phyloP scores from a whole-genome alignment of 208 protist species.

The Zelonia costaricensis region DNA sequence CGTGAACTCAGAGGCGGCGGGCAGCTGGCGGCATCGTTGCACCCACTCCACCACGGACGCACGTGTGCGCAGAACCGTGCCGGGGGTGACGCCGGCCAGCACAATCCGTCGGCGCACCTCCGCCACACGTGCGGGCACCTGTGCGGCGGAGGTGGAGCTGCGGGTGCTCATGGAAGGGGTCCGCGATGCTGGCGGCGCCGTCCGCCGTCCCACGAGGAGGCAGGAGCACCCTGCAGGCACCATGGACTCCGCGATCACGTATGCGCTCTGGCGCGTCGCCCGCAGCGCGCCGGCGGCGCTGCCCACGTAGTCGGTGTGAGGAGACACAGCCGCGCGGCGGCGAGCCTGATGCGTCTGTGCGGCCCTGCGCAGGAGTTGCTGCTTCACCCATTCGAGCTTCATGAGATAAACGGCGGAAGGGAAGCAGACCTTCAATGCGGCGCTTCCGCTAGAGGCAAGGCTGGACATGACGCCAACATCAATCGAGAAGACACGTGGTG shows the following conservation, averaged over 20 bases:
- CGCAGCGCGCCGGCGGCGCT: background rate
- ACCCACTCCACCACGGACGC: constrained; percentile 31
- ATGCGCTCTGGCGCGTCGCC: constrained; percentile 14
- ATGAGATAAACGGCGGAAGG: too few species aligned
- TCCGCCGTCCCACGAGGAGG: constrained; percentile 10
- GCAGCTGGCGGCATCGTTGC: constrained; percentile 8
- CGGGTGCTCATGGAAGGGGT: background rate
- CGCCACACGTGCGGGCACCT: background rate
- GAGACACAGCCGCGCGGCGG: background rate
- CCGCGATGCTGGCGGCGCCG: background rate
- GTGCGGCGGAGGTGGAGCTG: background rate
- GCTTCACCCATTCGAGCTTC: constrained; percentile 20
- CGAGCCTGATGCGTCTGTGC: background rate
- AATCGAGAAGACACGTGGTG: too few species aligned
- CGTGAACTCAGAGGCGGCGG: constrained; percentile 19
- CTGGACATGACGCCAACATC: too few species aligned
- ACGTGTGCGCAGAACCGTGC: constrained; percentile 29
- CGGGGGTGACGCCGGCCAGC: constrained; percentile 29
- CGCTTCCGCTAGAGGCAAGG: too few species aligned
- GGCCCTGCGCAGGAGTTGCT: constrained; percentile 11
- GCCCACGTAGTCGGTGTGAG: too few species aligned
- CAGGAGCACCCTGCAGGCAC: constrained; percentile 22
- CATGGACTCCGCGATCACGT: constrained; percentile 27
- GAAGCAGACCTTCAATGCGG: background rate
- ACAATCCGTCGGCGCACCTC: constrained; percentile 11